Evolutionary conservation across 2,329 filamentous ascomycete genomes (phyloP).

Genomic region (Aspergillus brunneoviolaceus): DNA sequence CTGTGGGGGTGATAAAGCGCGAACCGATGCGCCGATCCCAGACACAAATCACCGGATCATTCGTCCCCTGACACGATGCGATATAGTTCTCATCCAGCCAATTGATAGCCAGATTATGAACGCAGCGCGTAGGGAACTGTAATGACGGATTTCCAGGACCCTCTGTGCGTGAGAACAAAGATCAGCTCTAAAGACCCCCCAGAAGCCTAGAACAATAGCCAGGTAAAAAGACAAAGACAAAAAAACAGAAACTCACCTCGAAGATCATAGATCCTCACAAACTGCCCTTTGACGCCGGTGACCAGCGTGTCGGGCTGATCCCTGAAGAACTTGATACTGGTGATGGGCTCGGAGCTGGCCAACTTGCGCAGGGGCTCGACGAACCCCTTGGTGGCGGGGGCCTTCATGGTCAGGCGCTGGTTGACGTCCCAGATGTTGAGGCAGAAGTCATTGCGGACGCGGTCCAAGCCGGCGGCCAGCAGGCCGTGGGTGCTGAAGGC

Average conservation of each 20-base stretch:
- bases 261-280: slow-evolving; percentile 62
- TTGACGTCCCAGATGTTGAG: slow-evolving; percentile 65
- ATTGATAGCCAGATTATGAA: slow-evolving; percentile 65
- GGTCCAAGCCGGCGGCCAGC: slow-evolving; percentile 62
- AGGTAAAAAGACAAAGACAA: neutral
- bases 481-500: slow-evolving; percentile 58
- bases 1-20: slow-evolving; percentile 37
- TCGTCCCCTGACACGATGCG: slow-evolving; percentile 55
- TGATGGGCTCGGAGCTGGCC: slow-evolving; percentile 62
- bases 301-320: slow-evolving; percentile 61
- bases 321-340: slow-evolving; percentile 64
- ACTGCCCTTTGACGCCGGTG: slow-evolving; percentile 60
- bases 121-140: slow-evolving; percentile 57
- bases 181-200: neutral
- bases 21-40: slow-evolving; percentile 60
- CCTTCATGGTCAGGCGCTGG: slow-evolving; percentile 42
- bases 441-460: slow-evolving; percentile 64
- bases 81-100: slow-evolving; percentile 66
- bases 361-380: slow-evolving; percentile 57
- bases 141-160: slow-evolving; percentile 43
- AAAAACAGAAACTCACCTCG: slow-evolving; percentile 47
- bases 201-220: neutral
- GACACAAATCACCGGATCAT: slow-evolving; percentile 59
- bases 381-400: slow-evolving; percentile 31
- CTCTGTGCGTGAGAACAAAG: slow-evolving; percentile 24